phyloP scores from a whole-genome alignment of 2,329 filamentous ascomycete species.

The Camptophora hylomeconis region DNA sequence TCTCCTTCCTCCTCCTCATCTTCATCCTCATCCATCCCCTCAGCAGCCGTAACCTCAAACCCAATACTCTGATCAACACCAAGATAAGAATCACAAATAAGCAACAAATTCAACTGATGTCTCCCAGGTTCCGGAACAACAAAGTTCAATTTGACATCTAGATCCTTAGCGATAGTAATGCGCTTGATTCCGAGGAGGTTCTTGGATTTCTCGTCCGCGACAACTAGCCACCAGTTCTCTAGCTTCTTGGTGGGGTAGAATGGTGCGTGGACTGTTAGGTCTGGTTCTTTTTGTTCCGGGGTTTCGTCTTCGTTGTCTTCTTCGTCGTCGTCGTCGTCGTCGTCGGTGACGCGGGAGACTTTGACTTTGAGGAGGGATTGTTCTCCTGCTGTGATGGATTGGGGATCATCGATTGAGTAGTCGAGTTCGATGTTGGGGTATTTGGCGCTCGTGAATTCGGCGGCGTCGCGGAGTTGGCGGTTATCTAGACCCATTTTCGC shows the following conservation, averaged over 20 bases:
- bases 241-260: slow-evolving; percentile 88
- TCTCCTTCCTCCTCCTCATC: slow-evolving; percentile 69
- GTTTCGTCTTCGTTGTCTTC: slow-evolving; percentile 25
- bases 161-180: slow-evolving; percentile 67
- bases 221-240: slow-evolving; percentile 98
- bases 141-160: slow-evolving; percentile 75
- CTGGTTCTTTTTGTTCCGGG: slow-evolving; percentile 40
- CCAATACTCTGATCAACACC: slow-evolving; percentile 92
- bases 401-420: slow-evolving; percentile 70
- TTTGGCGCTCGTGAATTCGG: slow-evolving; percentile 87
- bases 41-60: slow-evolving; percentile 72
- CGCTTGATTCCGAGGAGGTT: slow-evolving; percentile 86
- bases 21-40: slow-evolving; percentile 90
- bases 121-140: slow-evolving; percentile 75
- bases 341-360: slow-evolving; percentile 70
- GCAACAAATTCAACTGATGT: slow-evolving; percentile 76
- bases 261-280: slow-evolving; percentile 79
- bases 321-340: slow-evolving; percentile 52
- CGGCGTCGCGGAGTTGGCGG: slow-evolving; percentile 74
- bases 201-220: slow-evolving; percentile 82
- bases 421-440: slow-evolving; percentile 92
- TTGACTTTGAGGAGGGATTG: slow-evolving; percentile 73
- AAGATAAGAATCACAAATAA: slow-evolving; percentile 96
- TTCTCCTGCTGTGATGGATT: slow-evolving; percentile 65
- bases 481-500: slow-evolving; percentile 68